Conservation (phyloP, 257 asterid species). For the Nicotiana undulata region DNA sequence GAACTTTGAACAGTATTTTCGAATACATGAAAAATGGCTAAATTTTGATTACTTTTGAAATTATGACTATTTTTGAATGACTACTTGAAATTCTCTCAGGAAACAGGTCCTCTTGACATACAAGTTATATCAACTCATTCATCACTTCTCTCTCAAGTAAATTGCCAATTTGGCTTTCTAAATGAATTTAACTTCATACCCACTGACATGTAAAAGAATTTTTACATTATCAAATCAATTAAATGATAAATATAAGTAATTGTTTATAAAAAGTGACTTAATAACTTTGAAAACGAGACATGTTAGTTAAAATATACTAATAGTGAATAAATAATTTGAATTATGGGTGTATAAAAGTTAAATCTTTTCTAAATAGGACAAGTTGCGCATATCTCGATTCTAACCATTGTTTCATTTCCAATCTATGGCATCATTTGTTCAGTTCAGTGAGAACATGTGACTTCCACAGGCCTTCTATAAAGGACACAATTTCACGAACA, state of each 20-base stretch:
- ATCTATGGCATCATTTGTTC: not conserved
- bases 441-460: not conserved
- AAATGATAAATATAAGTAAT: not conserved
- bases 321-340: not conserved
- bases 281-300: too few relatives aligned
- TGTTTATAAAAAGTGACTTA: not conserved
- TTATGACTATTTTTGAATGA: too few relatives aligned
- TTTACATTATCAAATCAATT: not conserved
- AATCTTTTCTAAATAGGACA: not conserved
- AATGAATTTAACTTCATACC: not conserved
- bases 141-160: not conserved
- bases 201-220: not conserved
- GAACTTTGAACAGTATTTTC: too few relatives aligned
- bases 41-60: too few relatives aligned
- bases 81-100: too few relatives aligned
- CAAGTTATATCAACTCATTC: not conserved
- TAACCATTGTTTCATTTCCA: not conserved
- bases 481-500: not conserved
- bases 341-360: not conserved
- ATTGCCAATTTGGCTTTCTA: not conserved
- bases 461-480: not conserved
- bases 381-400: not conserved
- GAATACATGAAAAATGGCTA: too few relatives aligned
- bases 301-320: not conserved
- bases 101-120: not conserved